Percentiles rank a stretch among this genome's conserved stretches.
Evolutionary conservation across 1,284 basidiomycete genomes (phyloP).

Genomic region (Pholiota adiposa): DNA sequence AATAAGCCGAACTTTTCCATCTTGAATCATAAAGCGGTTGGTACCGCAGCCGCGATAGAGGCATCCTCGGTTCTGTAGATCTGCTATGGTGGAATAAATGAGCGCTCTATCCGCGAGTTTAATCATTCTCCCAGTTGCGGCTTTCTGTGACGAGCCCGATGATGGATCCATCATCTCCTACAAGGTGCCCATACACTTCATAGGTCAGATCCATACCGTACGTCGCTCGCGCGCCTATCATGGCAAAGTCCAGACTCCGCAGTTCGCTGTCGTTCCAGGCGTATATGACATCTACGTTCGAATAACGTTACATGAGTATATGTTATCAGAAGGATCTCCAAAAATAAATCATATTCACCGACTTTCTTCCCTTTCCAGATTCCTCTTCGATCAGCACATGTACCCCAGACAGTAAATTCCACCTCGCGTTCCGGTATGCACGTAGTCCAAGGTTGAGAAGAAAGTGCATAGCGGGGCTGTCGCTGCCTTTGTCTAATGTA

Average conservation of each 20-base stretch:
- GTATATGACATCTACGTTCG: conserved; percentile 28
- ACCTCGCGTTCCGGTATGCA: conserved; percentile 40
- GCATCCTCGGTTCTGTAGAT: conserved; percentile 41
- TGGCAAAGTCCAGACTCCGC: conserved; percentile 36
- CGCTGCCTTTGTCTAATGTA: conserved; percentile 35
- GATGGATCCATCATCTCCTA: conserved; percentile 39
- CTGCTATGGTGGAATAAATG: conserved; percentile 45
- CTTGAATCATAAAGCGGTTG: conserved; percentile 29
- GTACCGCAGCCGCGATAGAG: conserved; percentile 26
- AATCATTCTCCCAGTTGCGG: conserved; percentile 41
- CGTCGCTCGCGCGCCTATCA: conserved; percentile 36
- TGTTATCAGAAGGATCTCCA: neutral
- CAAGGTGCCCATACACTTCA: conserved; percentile 49
- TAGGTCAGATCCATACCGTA: conserved; percentile 45
- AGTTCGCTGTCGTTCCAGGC: conserved; percentile 37
- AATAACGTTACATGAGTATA: neutral
- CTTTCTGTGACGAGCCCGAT: conserved; percentile 51
- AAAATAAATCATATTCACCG: conserved; percentile 28
- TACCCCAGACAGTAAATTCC: conserved; percentile 34
- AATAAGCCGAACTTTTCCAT: conserved; percentile 37
- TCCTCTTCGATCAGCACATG: conserved; percentile 28
- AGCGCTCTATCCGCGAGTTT: conserved; percentile 40
- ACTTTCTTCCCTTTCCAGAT: conserved; percentile 38
- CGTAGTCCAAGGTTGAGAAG: conserved; percentile 34
- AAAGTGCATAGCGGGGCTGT: conserved; percentile 27